Evolutionary conservation across 2,329 filamentous ascomycete genomes (phyloP).

Genomic region (Pestalotiopsis sp.): DNA sequence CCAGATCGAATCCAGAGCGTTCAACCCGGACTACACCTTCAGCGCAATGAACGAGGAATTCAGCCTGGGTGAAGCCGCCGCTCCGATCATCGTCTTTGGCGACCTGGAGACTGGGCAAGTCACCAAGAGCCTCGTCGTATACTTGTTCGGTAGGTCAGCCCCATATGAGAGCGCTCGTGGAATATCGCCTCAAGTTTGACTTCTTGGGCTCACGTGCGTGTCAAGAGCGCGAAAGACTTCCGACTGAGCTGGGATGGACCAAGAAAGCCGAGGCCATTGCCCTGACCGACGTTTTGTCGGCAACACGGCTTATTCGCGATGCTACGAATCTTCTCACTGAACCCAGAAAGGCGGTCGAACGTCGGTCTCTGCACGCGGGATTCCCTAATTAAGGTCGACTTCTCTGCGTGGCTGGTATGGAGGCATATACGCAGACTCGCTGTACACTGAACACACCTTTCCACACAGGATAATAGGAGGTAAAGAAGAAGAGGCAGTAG

Average conservation of each 20-base stretch:
- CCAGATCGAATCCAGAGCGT: neutral
- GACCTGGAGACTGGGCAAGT: constrained; percentile 35
- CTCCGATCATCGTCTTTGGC: constrained; percentile 42
- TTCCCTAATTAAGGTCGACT: neutral
- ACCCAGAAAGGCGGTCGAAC: neutral
- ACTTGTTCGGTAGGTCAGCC: constrained; percentile 33
- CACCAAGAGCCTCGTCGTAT: constrained; percentile 30
- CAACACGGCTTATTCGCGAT: neutral
- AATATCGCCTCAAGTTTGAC: neutral
- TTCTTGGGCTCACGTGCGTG: neutral
- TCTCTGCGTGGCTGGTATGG: neutral
- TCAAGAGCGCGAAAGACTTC: neutral
- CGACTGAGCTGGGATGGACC: neutral
- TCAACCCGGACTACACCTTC: neutral
- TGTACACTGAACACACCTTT: too few relatives aligned
- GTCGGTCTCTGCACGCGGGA: neutral
- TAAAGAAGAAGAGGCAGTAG: too few relatives aligned
- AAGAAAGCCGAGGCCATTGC: neutral
- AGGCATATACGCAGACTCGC: too few relatives aligned
- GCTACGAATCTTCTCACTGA: neutral
- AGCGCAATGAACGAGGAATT: constrained; percentile 36
- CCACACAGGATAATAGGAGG: too few relatives aligned
- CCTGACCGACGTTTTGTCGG: neutral
- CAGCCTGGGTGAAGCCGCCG: constrained; percentile 42
- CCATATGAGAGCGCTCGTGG: too few relatives aligned